phyloP scores from a whole-genome alignment of 2,329 filamentous ascomycete genomes.

The Sporothrix humicola region DNA sequence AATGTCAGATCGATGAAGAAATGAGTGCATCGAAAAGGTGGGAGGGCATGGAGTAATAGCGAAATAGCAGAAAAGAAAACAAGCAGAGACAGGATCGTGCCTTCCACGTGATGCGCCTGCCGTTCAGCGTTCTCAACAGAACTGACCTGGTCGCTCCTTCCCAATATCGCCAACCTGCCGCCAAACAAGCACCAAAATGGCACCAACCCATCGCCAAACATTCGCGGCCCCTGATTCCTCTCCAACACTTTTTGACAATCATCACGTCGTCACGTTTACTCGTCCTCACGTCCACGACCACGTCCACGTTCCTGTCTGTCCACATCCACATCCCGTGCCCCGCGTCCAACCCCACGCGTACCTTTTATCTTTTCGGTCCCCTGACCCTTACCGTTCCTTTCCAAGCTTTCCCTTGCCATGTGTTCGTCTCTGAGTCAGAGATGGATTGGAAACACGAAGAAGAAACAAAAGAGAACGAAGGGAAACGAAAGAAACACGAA shows the following conservation, averaged over 20 bases:
- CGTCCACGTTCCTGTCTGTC: too few relatives aligned
- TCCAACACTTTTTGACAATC: neutral
- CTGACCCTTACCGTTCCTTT: constrained; percentile 8
- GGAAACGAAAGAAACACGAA: neutral
- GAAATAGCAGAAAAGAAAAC: neutral
- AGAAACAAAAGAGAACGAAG: neutral
- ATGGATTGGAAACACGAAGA: constrained; percentile 17
- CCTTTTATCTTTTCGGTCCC: neutral
- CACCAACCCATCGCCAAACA: constrained; percentile 27
- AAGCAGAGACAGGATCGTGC: neutral
- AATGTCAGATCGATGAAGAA: neutral
- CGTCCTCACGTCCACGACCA: too few relatives aligned
- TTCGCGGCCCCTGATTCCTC: constrained; percentile 7
- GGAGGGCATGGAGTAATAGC: too few relatives aligned
- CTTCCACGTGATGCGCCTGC: constrained; percentile 2
- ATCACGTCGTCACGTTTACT: neutral
- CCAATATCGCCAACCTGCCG: constrained; percentile 7
- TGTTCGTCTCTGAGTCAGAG: constrained; percentile 32
- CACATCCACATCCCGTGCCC: neutral
- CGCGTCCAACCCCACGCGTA: constrained; percentile 17
- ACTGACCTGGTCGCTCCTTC: neutral
- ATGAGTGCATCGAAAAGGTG: neutral
- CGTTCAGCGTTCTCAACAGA: neutral
- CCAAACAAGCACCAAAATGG: constrained; percentile 27
- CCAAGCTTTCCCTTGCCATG: constrained; percentile 21